phyloP scores from a whole-genome alignment of 2,329 filamentous ascomycete genomes.

The Aspergillus phoenicis region DNA sequence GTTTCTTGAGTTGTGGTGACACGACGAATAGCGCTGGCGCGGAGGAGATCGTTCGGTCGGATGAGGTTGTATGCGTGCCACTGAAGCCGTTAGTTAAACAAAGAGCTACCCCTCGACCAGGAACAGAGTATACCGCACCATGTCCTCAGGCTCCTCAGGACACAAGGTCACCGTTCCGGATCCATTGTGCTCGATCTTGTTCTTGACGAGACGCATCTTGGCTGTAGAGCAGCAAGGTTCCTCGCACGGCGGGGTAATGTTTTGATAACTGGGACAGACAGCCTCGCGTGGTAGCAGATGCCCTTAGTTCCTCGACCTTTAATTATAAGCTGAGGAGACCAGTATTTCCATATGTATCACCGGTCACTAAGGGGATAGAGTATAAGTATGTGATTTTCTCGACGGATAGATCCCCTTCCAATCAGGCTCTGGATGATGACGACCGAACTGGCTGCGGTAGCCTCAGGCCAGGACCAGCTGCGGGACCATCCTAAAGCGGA shows the following conservation, averaged over 20 bases:
- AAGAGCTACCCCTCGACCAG: neutral
- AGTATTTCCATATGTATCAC: no score
- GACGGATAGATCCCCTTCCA: no score
- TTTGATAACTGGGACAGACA: no score
- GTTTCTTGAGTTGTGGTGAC: conserved; percentile 62
- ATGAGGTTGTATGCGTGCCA: conserved; percentile 78
- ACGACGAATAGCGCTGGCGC: conserved; percentile 67
- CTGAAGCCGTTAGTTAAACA: conserved; percentile 40
- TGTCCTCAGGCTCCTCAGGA: conserved; percentile 74
- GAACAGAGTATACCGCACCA: conserved; percentile 51
- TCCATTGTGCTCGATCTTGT: conserved; percentile 67
- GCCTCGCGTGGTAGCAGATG: no score
- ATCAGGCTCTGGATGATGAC: neutral
- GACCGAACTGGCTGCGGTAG: neutral
- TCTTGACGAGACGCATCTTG: conserved; percentile 67
- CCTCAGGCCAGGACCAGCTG: conserved; percentile 17
- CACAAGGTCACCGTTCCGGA: conserved; percentile 66
- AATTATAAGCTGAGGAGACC: no score
- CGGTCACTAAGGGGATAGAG: no score
- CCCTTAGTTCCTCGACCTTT: no score
- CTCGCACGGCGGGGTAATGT: neutral
- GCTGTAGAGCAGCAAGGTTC: neutral
- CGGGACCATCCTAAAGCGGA: conserved; percentile 19
- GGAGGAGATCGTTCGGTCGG: conserved; percentile 64
- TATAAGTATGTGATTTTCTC: no score